These are phyloP conservation scores for Cryptococcus sp. DNA, from an alignment of 1,284 basidiomycete species.

Conservation along the genomic window DNA sequence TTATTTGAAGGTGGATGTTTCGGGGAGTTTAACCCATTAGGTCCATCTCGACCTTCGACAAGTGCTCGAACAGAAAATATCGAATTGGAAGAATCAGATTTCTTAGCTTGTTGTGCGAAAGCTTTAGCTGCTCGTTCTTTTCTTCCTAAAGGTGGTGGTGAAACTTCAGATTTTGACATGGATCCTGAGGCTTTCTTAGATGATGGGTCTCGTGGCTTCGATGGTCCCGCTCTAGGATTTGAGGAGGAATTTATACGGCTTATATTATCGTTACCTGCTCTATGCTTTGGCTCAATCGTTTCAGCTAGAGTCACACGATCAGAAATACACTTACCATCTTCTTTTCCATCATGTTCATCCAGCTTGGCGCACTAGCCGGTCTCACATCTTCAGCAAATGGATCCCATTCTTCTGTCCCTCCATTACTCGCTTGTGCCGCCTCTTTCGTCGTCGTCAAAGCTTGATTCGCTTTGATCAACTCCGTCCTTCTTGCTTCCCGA, in stretches of 20 bases:
- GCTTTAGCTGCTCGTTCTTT: slow-evolving; percentile 33
- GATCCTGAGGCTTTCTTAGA: not conserved
- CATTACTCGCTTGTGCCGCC: not conserved
- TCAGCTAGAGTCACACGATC: not conserved
- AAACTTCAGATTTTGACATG: slow-evolving; percentile 1
- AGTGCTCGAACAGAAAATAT: slow-evolving; percentile 33
- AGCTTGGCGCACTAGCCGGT: not conserved
- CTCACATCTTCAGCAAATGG: slow-evolving; percentile 40
- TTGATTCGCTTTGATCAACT: slow-evolving; percentile 37
- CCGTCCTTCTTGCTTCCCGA: slow-evolving; percentile 31
- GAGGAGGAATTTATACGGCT: not conserved
- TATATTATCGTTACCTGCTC: no score
- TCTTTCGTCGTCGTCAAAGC: slow-evolving; percentile 17
- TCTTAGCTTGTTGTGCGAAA: slow-evolving; percentile 22
- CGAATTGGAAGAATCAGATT: slow-evolving; percentile 9
- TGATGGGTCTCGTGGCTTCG: not conserved
- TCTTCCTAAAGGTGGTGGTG: slow-evolving; percentile 21
- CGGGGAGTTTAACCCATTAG: not conserved
- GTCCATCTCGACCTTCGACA: slow-evolving; percentile 21
- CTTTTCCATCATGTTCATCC: no score
- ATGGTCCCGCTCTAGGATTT: not conserved
- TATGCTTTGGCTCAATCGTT: not conserved
- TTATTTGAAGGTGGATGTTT: not conserved
- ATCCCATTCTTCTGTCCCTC: slow-evolving; percentile 21
- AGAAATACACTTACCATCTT: not conserved